Evolutionary conservation across 352 stramenopile genomes (phyloP), one percentile per base, ranked within the genome.

Genomic region (Halophytophthora polymorphica): DNA sequence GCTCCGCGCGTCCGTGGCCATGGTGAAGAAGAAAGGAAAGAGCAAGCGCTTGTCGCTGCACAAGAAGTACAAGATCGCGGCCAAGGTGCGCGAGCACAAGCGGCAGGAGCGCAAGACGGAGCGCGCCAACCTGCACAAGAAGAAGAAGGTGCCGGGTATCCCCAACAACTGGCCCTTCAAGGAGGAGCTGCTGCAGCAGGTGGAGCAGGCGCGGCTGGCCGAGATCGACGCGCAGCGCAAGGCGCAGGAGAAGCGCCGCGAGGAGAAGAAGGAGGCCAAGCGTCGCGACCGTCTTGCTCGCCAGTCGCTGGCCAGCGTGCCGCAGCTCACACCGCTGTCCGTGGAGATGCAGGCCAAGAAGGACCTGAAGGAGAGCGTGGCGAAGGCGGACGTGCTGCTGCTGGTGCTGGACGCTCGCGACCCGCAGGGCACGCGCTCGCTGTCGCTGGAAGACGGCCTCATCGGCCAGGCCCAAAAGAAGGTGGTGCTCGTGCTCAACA

Each of bases 21-120:
- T 99, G 97, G 96, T 99, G 25, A 98, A 99, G 75, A 99, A 99
- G 79, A 99, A 99, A 85, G 90, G 91, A 55, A 98, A 99, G 76
- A 98, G 90, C 22, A 98, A 98, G 71, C 84, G 97, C 40, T 83
- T 93, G 50, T 96, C 96, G 43, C 85, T 99, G 43, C 97, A 99
- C 76, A 97, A 99, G 83, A 99, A 99, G 77, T 99, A 99, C 84
- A 99, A 99, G 73, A 96, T 97, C 64, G 74, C 83, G 36, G 83
- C 82, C 56, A 95, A 93, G 64, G 83, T 93, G 67, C 75, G 77
- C 49, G 94, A 99, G 76, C 97, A 98, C 63, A 89, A 98, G 65
- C 88, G 96, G 23, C 89, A 97, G 70, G 83, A 96, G 58, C 90
- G 92, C 42, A 98, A 98, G 74, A 77, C 95, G 52, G 89, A 93